Evolutionary conservation across 495 filamentous ascomycete genomes (phyloP), one percentile per base, ranked within the genome.

Genomic region (Schizothecium vesticola): DNA sequence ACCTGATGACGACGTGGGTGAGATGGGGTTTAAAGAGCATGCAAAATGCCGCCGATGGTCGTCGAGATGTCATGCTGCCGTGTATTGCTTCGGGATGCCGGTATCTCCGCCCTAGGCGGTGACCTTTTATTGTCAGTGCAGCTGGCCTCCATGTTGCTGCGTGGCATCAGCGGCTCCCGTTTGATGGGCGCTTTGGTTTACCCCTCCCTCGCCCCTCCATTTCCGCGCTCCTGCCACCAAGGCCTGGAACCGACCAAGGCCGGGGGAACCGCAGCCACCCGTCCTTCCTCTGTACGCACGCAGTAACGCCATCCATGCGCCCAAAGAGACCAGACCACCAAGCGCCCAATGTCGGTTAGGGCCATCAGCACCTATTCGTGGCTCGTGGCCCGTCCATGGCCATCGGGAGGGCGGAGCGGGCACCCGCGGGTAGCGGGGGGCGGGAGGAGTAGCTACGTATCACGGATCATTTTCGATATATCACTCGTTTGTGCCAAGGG

Each of bases 201-300:
- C 72, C 72, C 72, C 69, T 71, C 72, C 33, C 56, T 57, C 65
- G 58, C 51, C 67, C 68, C 71, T 69, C 65, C 31, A 63, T 65
- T 33, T 68, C 65, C 33, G 19, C 62, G 26, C 26, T 6, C 6
- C 26, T 28, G 26, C 26, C 26, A 51, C 29, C 51, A 25, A 25
- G 22, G 57, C 60, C 61, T 29, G 23, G 56, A 16, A 5, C n/a
- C 43, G n/a, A n/a, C n/a, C n/a, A n/a, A n/a, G n/a, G 60, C 63
- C 65, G 59, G 65, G 68, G 69, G 71, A 72, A 68, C 67, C 22
- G 33, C 28, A 3, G 29, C 24, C 28, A 11, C 19, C 43, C 36
- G 70, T 19, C 33, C 33, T 4, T 13, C 19, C 33, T 43, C 33
- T 28, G 26, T 28, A 36, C 31, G 31, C 31, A 36, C 33, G 33